Conservation (phyloP, 2,329 filamentous ascomycete genomes). For the Trichoderma atrobrunneum region DNA sequence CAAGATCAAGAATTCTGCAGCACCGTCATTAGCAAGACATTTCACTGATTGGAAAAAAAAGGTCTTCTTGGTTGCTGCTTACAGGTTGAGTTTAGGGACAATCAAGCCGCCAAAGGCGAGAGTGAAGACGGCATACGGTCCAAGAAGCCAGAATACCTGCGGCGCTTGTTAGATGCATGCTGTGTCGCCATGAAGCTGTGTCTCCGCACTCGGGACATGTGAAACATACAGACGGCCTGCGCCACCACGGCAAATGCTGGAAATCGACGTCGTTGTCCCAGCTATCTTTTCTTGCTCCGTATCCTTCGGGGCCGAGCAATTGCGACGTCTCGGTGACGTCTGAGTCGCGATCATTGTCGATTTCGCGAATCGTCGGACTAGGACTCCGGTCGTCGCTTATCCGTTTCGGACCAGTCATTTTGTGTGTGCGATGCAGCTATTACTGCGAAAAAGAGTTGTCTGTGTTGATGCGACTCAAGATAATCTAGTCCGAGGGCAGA, state of each 20-base stretch:
- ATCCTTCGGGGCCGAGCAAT: slow-evolving; percentile 36
- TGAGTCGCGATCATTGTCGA: neutral
- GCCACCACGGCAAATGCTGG: slow-evolving; percentile 59
- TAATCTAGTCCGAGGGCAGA: neutral
- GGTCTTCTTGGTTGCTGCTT: slow-evolving; percentile 27
- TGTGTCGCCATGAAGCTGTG: neutral
- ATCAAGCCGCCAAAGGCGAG: slow-evolving; percentile 82
- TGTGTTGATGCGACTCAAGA: neutral
- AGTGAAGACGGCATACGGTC: slow-evolving; percentile 76
- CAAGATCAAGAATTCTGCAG: slow-evolving; percentile 67
- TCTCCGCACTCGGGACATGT: neutral
- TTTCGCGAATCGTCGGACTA: slow-evolving; percentile 15
- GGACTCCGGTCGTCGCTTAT: neutral
- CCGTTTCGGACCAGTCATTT: slow-evolving; percentile 16
- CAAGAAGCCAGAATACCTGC: slow-evolving; percentile 79
- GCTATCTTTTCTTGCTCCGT: neutral
- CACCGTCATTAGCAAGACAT: neutral
- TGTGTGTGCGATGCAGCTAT: neutral
- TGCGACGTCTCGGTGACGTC: slow-evolving; percentile 37
- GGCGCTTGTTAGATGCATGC: slow-evolving; percentile 25
- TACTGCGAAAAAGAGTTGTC: neutral
- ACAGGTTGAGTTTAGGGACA: slow-evolving; percentile 83
- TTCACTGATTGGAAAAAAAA: neutral
- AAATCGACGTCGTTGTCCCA: slow-evolving; percentile 49
- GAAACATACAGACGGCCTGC: slow-evolving; percentile 55